phyloP scores from a whole-genome alignment of 2,329 filamentous ascomycete genomes.

The Monosporascus cannonballus region DNA sequence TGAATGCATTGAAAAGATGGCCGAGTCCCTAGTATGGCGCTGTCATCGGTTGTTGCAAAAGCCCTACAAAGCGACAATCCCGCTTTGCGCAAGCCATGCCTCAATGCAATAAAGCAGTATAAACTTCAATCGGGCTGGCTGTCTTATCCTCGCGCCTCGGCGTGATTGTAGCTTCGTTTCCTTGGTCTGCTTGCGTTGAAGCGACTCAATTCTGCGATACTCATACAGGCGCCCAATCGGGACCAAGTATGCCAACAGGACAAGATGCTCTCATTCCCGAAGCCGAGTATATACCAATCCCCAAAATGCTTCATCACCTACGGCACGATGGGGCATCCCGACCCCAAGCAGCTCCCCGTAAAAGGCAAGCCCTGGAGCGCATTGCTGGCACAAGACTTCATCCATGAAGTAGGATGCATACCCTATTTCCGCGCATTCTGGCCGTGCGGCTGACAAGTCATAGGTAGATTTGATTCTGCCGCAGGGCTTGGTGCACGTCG shows the following conservation, averaged over 20 bases:
- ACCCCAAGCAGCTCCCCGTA: slow-evolving; percentile 61
- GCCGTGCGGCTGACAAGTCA: not conserved
- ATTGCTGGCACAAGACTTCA: slow-evolving; percentile 58
- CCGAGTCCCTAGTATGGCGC: slow-evolving; percentile 12
- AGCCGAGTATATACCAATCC: slow-evolving; percentile 43
- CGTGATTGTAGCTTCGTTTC: not conserved
- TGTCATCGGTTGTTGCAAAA: slow-evolving; percentile 2
- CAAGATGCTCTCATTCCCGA: slow-evolving; percentile 39
- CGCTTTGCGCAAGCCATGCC: slow-evolving; percentile 1
- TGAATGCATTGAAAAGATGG: slow-evolving; percentile 13
- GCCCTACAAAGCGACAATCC: not conserved
- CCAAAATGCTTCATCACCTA: slow-evolving; percentile 72
- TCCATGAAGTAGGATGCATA: slow-evolving; percentile 52
- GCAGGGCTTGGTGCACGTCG: slow-evolving; percentile 48
- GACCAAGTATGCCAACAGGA: not conserved
- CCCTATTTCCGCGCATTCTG: not conserved
- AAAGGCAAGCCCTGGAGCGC: slow-evolving; percentile 73
- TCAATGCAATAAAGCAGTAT: not conserved
- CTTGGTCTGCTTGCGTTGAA: not conserved
- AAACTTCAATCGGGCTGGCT: not conserved
- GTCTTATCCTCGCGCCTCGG: not conserved
- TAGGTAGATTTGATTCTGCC: slow-evolving; percentile 70
- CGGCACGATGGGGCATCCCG: slow-evolving; percentile 61
- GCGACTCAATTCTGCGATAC: not conserved
- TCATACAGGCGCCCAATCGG: not conserved